A percentile compares a stretch with the other conserved stretches of the same genome.
Conservation (phyloP, 169 alveolate genomes). For the Besnoitia besnoiti region DNA sequence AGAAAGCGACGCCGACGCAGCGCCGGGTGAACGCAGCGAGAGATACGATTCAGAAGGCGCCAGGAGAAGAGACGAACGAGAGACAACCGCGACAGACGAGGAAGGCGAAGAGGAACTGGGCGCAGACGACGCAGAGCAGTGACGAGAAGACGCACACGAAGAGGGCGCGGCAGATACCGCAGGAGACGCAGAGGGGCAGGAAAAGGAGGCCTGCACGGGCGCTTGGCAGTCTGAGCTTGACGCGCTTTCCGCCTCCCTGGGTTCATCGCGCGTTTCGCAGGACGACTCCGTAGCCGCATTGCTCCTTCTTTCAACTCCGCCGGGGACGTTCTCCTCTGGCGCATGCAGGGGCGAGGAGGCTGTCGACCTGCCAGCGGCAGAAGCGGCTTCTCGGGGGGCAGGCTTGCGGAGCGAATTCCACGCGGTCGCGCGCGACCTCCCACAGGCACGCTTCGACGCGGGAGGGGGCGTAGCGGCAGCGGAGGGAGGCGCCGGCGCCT, state of each 20-base stretch:
- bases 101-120: neutral
- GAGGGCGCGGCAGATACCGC: neutral
- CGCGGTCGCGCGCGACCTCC: neutral
- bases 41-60: neutral
- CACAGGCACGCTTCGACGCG: neutral
- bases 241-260: too few species aligned
- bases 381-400: too few species aligned
- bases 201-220: too few species aligned
- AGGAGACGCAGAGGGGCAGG: neutral
- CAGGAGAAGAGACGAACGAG: neutral
- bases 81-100: neutral
- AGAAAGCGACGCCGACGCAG: neutral
- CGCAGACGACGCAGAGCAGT: neutral
- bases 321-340: too few species aligned
- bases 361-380: neutral
- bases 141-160: neutral
- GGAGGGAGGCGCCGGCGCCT: neutral
- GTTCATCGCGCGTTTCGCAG: too few species aligned
- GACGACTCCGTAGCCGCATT: too few species aligned
- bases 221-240: too few species aligned
- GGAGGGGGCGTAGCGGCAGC: neutral
- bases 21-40: neutral
- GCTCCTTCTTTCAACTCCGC: too few species aligned
- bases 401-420: neutral
- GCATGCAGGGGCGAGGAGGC: too few species aligned